Base-by-base conservation (phyloP, 2,329 filamentous ascomycete genomes). In the Cladosporium sphaerospermum region DNA sequence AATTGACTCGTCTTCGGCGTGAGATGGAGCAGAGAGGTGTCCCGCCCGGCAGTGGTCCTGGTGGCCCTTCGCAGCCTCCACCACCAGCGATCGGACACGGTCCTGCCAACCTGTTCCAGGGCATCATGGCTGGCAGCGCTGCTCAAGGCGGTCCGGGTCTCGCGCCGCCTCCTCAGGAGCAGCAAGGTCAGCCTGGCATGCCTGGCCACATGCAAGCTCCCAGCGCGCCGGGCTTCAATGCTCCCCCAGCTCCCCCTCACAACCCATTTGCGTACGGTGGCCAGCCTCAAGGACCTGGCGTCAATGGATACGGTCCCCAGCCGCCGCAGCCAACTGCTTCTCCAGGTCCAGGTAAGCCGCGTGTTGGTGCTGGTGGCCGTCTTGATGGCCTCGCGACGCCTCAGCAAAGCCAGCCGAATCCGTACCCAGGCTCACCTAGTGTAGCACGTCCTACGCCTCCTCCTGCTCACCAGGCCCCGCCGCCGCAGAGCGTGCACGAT, bases 81-180 rank as follows among this genome's bases (percentile, higher is more conserved):
- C 92, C 93, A 34, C 91, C 85, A 34, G 76, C 89, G 46, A 88
- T 97, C 61, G 89, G 90, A 28, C 88, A 95, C 66, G 91, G 92
- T 23, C 83, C 84, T 53, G 92, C 87, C 69, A 93, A 95, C 66
- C 79, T 97, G 39, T 97, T 99, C 67, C 90, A 89, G 61, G 90
- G 89, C 53, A 96, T 97, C 67, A 97, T 99, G 89, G 84, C 91
- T 53, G 92, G 92, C 59, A 84, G 84, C 70, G 83, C 81, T 57
- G 88, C 85, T 64, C 89, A 92, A 74, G 87, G 85, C 63, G 89
- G 88, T 56, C 87, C 89, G 58, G 89, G 88, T 56, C 84, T 95
- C 62, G 90, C 90, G 2, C 75, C 74, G 59, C 87, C 87, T 58
- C 67, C 66, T 18, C 81, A 83, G 71, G 78, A 81, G 62, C 77